These are phyloP conservation scores for Melampsora allii-populina DNA, from an alignment of 1,284 basidiomycete genomes.

Conservation along the genomic window DNA sequence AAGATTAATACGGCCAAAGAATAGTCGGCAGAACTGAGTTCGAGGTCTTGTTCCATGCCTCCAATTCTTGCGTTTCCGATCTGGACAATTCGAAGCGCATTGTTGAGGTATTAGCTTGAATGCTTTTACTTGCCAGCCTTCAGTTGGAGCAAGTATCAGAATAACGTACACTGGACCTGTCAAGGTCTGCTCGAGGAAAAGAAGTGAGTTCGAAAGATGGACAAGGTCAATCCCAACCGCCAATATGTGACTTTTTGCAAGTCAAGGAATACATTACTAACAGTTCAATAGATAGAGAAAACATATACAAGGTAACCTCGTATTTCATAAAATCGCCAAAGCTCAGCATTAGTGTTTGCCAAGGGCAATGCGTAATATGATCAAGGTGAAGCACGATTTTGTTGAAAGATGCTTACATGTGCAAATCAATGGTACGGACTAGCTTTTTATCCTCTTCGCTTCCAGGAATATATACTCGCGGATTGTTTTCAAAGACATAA, in stretches of 20 bases:
- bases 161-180: background rate
- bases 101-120: no score
- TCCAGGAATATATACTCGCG: background rate
- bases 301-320: constrained; percentile 3
- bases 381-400: background rate
- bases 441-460: background rate
- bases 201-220: background rate
- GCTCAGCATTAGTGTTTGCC: background rate
- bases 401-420: background rate
- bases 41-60: background rate
- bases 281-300: constrained; percentile 4
- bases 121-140: no score
- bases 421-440: background rate
- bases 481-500: background rate
- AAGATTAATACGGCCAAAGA: constrained; percentile 2
- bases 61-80: constrained; percentile 4
- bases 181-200: background rate
- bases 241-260: background rate
- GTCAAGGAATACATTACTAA: background rate
- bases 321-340: background rate
- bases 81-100: background rate
- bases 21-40: background rate
- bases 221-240: background rate
- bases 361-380: no score
- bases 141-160: no score